Base-by-base conservation (phyloP, 148 eudicot genomes). In the Chenopodium formosanum region DNA sequence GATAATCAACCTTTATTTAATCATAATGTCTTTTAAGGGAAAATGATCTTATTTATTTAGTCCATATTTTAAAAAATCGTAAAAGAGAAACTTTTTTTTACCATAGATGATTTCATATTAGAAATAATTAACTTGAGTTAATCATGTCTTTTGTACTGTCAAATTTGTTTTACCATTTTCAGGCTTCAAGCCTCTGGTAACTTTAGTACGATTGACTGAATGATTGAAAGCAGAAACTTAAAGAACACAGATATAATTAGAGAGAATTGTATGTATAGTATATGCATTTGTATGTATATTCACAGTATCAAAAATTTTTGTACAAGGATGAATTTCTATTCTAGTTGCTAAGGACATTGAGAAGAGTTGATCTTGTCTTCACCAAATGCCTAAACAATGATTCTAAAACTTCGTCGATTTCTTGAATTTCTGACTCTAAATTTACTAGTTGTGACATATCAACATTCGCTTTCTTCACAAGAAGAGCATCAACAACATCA, bases 341-440 rank as follows among this genome's bases (percentile, higher is more conserved):
- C 78, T 27, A 63, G 52, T 17, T 79, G 62, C 67, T 29, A 73
- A 69, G 5, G 74, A 76, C 65, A 40, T 58, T 76, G 16, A 77
- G 70, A 79, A 76, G 78, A 11, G 60, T 71, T 71, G 78, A 34
- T 64, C 83, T 66, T 7, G 78, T 75, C 22, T 75, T 52, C 16
- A 75, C 63, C 40, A 78, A 11, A 78, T 40, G 71, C 72, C 80
- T 78, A 77, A 74, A n/a, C 13, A 46, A 50, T 2, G 63, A 46
- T 65, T 58, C 67, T 1, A 47, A 65, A n/a, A 77, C 64, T 47
- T 60, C 72, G 44, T 77, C 81, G 12, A 58, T 27, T 10, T 70
- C 83, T 62, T 85, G 76, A 82, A 81, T 63, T 75, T 62, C 48
- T 0, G 60, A 73, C 77, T 77, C 86, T 53, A 86, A 69, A 23